phyloP scores from a whole-genome alignment of 345 rosid species.

The Corchorus capsularis region DNA sequence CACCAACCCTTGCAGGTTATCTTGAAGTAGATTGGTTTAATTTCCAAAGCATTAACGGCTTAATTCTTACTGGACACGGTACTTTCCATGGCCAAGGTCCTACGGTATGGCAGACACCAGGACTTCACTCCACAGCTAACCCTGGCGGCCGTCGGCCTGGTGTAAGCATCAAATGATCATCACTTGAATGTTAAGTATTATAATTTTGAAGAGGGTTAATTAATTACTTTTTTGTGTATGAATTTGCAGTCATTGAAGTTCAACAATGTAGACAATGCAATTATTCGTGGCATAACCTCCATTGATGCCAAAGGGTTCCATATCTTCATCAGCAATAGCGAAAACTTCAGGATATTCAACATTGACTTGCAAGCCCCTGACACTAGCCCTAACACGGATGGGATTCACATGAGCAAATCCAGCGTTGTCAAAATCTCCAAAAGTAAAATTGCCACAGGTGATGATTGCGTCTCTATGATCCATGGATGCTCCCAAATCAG shows the following conservation, averaged over 20 bases:
- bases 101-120: slow-evolving; percentile 46
- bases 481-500: slow-evolving; percentile 52
- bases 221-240: background rate
- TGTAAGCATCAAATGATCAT: slow-evolving; percentile 20
- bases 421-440: slow-evolving; percentile 39
- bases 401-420: slow-evolving; percentile 66
- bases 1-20: no score
- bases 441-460: slow-evolving; percentile 48
- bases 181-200: background rate
- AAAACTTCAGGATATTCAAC: slow-evolving; percentile 33
- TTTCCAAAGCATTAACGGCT: slow-evolving; percentile 34
- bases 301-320: slow-evolving; percentile 75
- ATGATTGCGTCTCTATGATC: slow-evolving; percentile 62
- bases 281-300: slow-evolving; percentile 44
- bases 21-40: slow-evolving; percentile 11
- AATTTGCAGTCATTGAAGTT: slow-evolving; percentile 45
- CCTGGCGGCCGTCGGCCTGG: slow-evolving; percentile 19
- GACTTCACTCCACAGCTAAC: no score
- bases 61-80: slow-evolving; percentile 49
- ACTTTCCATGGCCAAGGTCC: slow-evolving; percentile 59
- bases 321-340: slow-evolving; percentile 34
- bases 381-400: slow-evolving; percentile 68
- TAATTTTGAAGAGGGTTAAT: background rate
- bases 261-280: slow-evolving; percentile 30
- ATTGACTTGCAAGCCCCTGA: slow-evolving; percentile 43